Base-by-base conservation (phyloP, 176 grass and related monocot genomes). In the Oryza rufipogon region DNA sequence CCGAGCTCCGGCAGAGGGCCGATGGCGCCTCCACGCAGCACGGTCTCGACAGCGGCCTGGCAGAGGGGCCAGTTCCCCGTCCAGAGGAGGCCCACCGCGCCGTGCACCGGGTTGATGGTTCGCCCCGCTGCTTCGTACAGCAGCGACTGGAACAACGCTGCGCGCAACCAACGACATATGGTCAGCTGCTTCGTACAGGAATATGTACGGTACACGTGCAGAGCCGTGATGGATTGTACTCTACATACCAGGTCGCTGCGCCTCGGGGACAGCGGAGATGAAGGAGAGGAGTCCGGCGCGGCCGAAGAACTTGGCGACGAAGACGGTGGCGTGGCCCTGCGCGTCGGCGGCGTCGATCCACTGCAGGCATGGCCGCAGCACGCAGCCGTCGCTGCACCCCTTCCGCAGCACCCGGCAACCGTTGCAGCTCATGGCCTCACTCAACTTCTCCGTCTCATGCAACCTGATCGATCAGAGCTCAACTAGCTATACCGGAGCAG, bases 281-380 rank as follows among this genome's bases (percentile, higher is more conserved):
- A 97, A 97, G 51, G 94, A 91, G 54, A 93, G 80, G 51, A 97
- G 89, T 0, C 91, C 94, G 20, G 94, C 94, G 66, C 94, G 94
- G 75, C 94, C 94, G 49, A 97, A 97, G 82, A 93, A 97, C 87
- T 97, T 97, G 75, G 94, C 94, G 76, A 96, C 94, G 80, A 96
- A 96, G 71, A 97, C 85, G 41, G 94, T 97, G 84, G 94, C 94
- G 83, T 97, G 87, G 67, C 91, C 94, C 56, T 97, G 94, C 13
- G 94, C 86, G n/a, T 93, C 94, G 39, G 91, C 78, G 34, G 72
- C 82, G 26, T 93, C 91, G 75, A 97, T 93, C 94, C 94, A 97
- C 82, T 93, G 91, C 3, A 97, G 89, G 44, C 91, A 97, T 20
- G 91, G 87, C 71, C 94, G 91, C 4, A 97, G 91, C 28, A 97